Base-by-base conservation (phyloP, 805 yeast genomes). In the Wickerhamomyces strasburgensis region DNA sequence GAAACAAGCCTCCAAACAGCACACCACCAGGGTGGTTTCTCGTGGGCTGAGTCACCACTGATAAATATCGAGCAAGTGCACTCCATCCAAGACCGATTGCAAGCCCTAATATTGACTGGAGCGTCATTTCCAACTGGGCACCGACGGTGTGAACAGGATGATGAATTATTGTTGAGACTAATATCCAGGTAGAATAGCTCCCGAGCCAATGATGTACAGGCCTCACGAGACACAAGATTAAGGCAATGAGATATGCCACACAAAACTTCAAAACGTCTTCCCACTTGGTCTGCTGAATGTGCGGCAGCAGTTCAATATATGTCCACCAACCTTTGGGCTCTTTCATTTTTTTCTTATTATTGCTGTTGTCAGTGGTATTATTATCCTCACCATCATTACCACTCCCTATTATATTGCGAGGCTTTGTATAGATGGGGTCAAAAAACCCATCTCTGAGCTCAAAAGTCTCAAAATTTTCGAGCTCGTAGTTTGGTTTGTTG, bases 401-500 rank as follows among this genome's bases (percentile, higher is more conserved):
- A n/a, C n/a, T n/a, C n/a, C n/a, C n/a, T n/a, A n/a, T n/a, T n/a
- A n/a, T n/a, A n/a, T 40, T 37, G 8, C 15, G n/a, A 14, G 60
- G 60, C 18, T 61, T 61, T 6, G 60, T 52, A 40, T 59, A 72
- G 1, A 61, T 54, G 2, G 76, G 67, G 45, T 72, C 75, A 41
- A 72, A 72, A 47, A 65, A 71, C 8, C 75, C 75, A 34, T 67
- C 67, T 46, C 77, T 57, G 18, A 67, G 45, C 44, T 72, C 78
- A 36, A 67, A 69, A n/a, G 70, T 35, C 1, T 54, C 62, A 24
- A 67, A 43, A n/a, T 57, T 48, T 15, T 62, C 60, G 39, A 63
- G 49, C 5, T 50, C 44, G 7, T 53, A 49, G 2, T 50, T 51
- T 6, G 34, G 21, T 1, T 28, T 24, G 6, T 27, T 25, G 8